A percentile compares a stretch with the other conserved stretches of the same genome.
Evolutionary conservation across 805 yeast species (phyloP).

Genomic region (Sugiyamaella marilandica): DNA sequence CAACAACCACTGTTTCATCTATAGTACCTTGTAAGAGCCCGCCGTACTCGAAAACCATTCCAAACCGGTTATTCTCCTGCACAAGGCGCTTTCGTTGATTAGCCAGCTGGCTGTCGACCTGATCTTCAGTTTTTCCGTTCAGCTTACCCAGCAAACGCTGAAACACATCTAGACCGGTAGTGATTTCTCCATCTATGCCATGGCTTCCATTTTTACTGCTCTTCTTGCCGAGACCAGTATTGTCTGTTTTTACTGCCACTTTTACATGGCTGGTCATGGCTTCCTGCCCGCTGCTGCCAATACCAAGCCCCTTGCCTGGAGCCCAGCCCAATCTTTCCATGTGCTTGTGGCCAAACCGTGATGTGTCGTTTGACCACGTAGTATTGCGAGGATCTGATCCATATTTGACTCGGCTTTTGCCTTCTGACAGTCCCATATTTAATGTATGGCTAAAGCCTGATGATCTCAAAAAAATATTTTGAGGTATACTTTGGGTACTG

Average conservation of each 20-base stretch:
- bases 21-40: slow-evolving; percentile 79
- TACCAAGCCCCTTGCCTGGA: slow-evolving; percentile 86
- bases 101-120: slow-evolving; percentile 44
- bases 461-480: not conserved
- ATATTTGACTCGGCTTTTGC: slow-evolving; percentile 73
- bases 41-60: slow-evolving; percentile 81
- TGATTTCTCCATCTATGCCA: slow-evolving; percentile 63
- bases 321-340: slow-evolving; percentile 82
- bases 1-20: slow-evolving; percentile 45
- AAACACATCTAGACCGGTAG: slow-evolving; percentile 88
- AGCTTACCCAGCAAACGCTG: slow-evolving; percentile 85
- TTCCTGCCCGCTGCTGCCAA: slow-evolving; percentile 35
- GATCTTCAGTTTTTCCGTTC: slow-evolving; percentile 75
- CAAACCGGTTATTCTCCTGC: slow-evolving; percentile 81
- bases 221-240: slow-evolving; percentile 84
- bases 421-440: slow-evolving; percentile 46
- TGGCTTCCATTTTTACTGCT: slow-evolving; percentile 37
- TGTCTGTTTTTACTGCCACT: slow-evolving; percentile 77
- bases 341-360: slow-evolving; percentile 82
- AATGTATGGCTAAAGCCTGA: not conserved
- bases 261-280: slow-evolving; percentile 78
- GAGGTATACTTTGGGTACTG: not conserved
- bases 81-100: slow-evolving; percentile 63
- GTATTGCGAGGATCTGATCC: slow-evolving; percentile 94
- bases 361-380: slow-evolving; percentile 73